Conservation (phyloP, 1,284 basidiomycete genomes). For the Kwoniella shivajii region DNA sequence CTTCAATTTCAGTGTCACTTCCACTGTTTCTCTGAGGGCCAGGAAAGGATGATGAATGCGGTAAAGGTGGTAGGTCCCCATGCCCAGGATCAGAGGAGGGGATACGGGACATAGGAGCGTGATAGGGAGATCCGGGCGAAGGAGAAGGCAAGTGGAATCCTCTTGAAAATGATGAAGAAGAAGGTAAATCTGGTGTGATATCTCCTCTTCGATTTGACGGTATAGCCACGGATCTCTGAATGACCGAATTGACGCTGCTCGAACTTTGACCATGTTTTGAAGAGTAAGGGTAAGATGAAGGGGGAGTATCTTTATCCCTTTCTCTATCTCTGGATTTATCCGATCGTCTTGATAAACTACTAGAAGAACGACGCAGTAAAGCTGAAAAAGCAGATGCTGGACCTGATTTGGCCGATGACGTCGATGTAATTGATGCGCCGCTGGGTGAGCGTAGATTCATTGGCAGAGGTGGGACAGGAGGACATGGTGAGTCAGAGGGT, state of each 20-base stretch:
- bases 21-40: constrained; percentile 1
- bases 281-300: constrained; percentile 24
- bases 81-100: not conserved
- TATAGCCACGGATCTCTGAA: constrained; percentile 5
- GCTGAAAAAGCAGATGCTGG: constrained; percentile 20
- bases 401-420: constrained; percentile 23
- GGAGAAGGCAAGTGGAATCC: constrained; percentile 49
- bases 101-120: not conserved
- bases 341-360: constrained; percentile 28
- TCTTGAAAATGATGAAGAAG: constrained; percentile 36
- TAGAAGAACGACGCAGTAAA: constrained; percentile 38
- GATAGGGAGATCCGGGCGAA: constrained; percentile 43
- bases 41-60: constrained; percentile 30
- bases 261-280: constrained; percentile 4
- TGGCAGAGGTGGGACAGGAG: constrained; percentile 42
- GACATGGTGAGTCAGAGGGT: constrained; percentile 11
- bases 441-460: constrained; percentile 37
- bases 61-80: constrained; percentile 19
- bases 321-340: constrained; percentile 17
- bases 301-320: constrained; percentile 25
- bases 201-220: constrained; percentile 7
- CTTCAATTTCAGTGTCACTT: constrained; percentile 35
- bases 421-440: constrained; percentile 18
- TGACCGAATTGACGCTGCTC: constrained; percentile 9
- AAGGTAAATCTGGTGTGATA: constrained; percentile 15